phyloP scores from a whole-genome alignment of 129 eudicot species.

The Cynara cardunculus region DNA sequence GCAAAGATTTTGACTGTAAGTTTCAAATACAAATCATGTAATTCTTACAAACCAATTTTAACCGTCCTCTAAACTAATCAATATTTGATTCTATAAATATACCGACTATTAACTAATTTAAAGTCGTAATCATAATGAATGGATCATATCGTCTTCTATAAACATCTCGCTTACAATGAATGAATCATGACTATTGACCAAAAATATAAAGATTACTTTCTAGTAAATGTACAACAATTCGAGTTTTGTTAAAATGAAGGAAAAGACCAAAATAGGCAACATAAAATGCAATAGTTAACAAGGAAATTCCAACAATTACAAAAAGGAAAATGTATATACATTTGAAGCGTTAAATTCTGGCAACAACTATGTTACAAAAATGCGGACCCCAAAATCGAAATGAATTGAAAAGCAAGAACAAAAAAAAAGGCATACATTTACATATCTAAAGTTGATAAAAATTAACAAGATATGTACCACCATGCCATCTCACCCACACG shows the following conservation, averaged over 20 bases:
- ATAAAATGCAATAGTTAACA: neutral
- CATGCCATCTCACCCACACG: conserved; percentile 21
- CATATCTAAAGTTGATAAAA: conserved; percentile 27
- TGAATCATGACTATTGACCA: too few relatives aligned
- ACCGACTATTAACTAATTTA: too few relatives aligned
- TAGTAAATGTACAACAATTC: too few relatives aligned
- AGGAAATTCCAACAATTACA: neutral
- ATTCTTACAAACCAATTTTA: too few relatives aligned
- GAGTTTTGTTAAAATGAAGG: too few relatives aligned
- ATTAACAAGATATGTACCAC: conserved; percentile 41
- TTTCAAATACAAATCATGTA: too few relatives aligned
- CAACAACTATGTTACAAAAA: conserved; percentile 38
- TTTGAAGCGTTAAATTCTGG: conserved; percentile 24
- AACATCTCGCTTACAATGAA: too few relatives aligned
- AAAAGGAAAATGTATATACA: conserved; percentile 30
- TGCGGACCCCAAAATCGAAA: conserved; percentile 19
- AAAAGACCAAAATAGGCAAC: neutral
- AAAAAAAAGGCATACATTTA: conserved; percentile 37
- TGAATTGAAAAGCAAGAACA: neutral
- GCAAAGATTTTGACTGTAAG: neutral
- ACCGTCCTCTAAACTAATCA: too few relatives aligned
- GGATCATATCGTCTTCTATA: too few relatives aligned
- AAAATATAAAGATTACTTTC: too few relatives aligned
- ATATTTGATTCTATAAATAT: too few relatives aligned
- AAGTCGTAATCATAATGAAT: too few relatives aligned